Evolutionary conservation across 495 filamentous ascomycete genomes (phyloP), one percentile per base, ranked within the genome.

Genomic region (Podospora appendiculata): DNA sequence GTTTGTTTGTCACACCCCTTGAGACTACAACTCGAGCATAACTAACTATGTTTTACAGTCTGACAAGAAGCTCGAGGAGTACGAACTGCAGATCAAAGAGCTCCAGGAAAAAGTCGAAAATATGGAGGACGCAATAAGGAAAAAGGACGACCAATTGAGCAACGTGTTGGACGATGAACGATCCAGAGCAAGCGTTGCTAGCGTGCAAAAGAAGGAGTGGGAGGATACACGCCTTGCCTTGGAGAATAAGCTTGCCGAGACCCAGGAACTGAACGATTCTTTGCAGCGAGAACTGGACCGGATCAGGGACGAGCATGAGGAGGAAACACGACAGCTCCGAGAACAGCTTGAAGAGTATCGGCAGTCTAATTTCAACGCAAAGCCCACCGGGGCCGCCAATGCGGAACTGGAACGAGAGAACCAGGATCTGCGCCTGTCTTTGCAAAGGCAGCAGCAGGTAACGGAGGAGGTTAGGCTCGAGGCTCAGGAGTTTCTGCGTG

Each of bases 381-480:
- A 38, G 8, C 55, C 57, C 7, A 62, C 51, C 41, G 62, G 60
- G 6, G 59, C 57, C 4, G 66, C 51, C 40, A 82, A 85, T 61
- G 71, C 80, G 11, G 77, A 83, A n/a, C 68, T 93, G 36, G 79
- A 86, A 57, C 76, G 71, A 43, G 83, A 89, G 58, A 85, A 96
- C 57, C 72, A 85, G 52, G 81, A 81, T 40, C 72, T 96, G 34
- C 84, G 91, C 59, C 61, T 54, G 47, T 80, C 90, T 18, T 65
- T 95, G 34, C 73, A 73, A 49, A 79, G 89, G 52, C 89, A 94
- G 60, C 84, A 86, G 50, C 78, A 86, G 45, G 78, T 95, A n/a
- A 95, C 91, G 0, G 86, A 91, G 50, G 88, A 95, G 62, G 93
- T 96, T 35, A 81, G 88, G 17, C 81, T 79, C 36, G 89, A 96